phyloP scores from a whole-genome alignment of 2,329 filamentous ascomycete species.

The Fusarium sp. region DNA sequence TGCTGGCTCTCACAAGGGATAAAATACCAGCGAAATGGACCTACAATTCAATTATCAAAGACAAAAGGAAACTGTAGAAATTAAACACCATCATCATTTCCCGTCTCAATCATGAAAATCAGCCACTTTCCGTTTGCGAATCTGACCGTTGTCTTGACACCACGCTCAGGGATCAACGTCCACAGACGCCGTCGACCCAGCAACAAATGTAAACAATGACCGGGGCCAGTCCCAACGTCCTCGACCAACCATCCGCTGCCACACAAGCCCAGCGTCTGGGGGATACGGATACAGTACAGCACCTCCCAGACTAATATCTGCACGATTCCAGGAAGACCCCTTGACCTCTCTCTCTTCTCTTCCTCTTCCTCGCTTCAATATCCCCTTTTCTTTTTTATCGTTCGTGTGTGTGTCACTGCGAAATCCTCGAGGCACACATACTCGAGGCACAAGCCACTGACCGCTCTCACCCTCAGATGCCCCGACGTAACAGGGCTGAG shows the following conservation, averaged over 20 bases:
- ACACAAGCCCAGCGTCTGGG: conserved; percentile 24
- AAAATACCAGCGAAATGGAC: conserved; percentile 20
- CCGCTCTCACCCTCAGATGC: conserved; percentile 35
- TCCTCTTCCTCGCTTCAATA: conserved; percentile 16
- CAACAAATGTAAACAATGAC: conserved; percentile 50
- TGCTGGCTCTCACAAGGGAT: not conserved
- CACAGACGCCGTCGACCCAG: conserved; percentile 43
- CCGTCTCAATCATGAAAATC: not conserved
- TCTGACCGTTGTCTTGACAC: conserved; percentile 27
- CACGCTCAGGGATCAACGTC: conserved; percentile 12
- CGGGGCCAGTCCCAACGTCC: conserved; percentile 29
- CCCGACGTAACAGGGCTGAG: conserved; percentile 43
- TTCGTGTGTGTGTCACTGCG: conserved; percentile 31
- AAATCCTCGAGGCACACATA: conserved; percentile 22
- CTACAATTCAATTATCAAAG: not conserved
- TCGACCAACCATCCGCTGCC: conserved; percentile 46
- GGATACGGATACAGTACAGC: not conserved
- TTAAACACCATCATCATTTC: not conserved
- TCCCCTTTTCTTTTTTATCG: conserved; percentile 11
- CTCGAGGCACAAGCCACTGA: conserved; percentile 1
- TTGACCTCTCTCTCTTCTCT: not conserved
- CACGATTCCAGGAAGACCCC: conserved; percentile 37
- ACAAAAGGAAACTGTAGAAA: not conserved
- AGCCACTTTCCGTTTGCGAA: conserved; percentile 21
- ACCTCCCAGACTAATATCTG: conserved; percentile 31